Base-by-base conservation (phyloP, 352 stramenopile genomes). In the Globisporangium perplexum region DNA sequence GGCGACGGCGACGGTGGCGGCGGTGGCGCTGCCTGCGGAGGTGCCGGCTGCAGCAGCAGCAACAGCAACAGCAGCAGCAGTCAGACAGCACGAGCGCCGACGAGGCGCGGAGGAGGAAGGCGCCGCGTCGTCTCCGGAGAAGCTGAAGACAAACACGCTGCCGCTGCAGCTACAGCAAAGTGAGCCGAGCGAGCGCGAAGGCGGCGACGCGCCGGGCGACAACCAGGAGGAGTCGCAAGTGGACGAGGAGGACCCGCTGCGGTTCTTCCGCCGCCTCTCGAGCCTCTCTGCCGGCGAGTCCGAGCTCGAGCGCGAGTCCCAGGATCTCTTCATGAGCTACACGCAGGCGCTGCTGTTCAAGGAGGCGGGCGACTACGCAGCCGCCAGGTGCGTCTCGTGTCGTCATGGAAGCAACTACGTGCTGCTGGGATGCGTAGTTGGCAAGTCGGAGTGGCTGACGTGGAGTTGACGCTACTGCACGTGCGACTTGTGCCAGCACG, bases 281-380 rank as follows among this genome's bases (percentile, higher is more conserved):
- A 46, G 33, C 17, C 14, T 47, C 55, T 50, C 41, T 23, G 39
- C 39, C 7, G 23, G 10, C 24, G 26, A 36, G n/a, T 22, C 47
- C 2, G 47, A 44, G 11, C n/a, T 31, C 23, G 47, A 42, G 33
- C 39, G 47, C 42, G 47, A 41, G 31, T 51, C 47, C 22, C 55
- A 65, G 10, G 56, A 72, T 10, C 48, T 67, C 11, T 75, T 65
- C 39, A 51, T 64, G 42, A 45, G 51, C 18, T 87, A 81, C 57
- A 71, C 71, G 2, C 60, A 74, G 20, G 73, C 76, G 18, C 60
- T 87, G 54, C 42, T 78, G 28, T 44, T 83, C 18, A 65, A 74
- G 57, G 50, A 66, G 7, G 51, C 60, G 7, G 55, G 52, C 20
- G 51, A 75, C 12, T 82, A 72, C 46, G 54, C 61, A n/a, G 53